Conservation (phyloP, 2,329 filamentous ascomycete genomes). For the Phialocephala subalpina region DNA sequence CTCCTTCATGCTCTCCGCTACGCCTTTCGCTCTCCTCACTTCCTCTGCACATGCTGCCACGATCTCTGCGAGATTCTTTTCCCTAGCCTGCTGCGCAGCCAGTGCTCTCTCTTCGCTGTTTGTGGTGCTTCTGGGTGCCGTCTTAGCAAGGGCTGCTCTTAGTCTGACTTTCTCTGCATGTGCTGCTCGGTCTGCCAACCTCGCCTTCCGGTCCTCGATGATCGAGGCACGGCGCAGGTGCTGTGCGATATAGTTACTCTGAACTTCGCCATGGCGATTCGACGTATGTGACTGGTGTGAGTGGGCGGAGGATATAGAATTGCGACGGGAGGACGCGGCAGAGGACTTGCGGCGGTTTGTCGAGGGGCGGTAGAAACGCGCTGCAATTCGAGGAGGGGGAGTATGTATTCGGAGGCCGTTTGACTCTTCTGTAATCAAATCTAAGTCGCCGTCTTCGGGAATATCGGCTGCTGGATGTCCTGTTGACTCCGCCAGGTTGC, state of each 20-base stretch:
- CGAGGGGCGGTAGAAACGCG: conserved; percentile 76
- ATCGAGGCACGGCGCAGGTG: conserved; percentile 83
- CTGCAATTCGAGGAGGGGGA: conserved; percentile 79
- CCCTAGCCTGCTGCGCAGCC: conserved; percentile 79
- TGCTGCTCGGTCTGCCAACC: conserved; percentile 80
- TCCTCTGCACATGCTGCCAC: conserved; percentile 84
- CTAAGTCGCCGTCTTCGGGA: conserved; percentile 36
- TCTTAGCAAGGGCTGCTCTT: conserved; percentile 77
- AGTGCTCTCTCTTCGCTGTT: conserved; percentile 79
- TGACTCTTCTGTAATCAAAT: conserved; percentile 42
- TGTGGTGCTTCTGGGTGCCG: conserved; percentile 68
- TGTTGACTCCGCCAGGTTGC: conserved; percentile 43
- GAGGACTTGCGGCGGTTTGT: conserved; percentile 76
- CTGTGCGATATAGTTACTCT: conserved; percentile 81
- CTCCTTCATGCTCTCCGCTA: conserved; percentile 84
- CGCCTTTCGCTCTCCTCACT: conserved; percentile 81
- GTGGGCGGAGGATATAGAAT: conserved; percentile 80
- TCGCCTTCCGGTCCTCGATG: conserved; percentile 80
- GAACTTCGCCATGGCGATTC: conserved; percentile 60
- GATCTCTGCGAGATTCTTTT: conserved; percentile 83
- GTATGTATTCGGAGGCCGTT: conserved; percentile 53
- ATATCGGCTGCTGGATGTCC: conserved; percentile 31
- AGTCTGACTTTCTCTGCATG: conserved; percentile 86
- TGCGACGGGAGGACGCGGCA: conserved; percentile 79
- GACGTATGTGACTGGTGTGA: conserved; percentile 48